phyloP scores from a whole-genome alignment of 2,329 filamentous ascomycete genomes.

The Cordyceps farinosa region DNA sequence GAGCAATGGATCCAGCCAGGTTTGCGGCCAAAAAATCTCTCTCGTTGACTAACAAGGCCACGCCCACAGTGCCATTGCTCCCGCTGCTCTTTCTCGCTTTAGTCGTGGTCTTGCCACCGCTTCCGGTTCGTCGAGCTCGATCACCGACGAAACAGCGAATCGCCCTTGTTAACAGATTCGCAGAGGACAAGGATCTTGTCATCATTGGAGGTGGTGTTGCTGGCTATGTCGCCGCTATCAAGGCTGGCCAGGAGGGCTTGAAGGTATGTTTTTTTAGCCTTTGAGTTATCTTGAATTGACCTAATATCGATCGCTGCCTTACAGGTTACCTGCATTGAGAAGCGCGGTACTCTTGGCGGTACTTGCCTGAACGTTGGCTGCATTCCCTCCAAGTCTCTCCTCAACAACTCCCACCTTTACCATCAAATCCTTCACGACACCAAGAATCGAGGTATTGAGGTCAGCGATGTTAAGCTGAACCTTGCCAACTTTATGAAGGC shows the following conservation, averaged over 20 bases:
- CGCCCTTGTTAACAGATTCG: constrained; percentile 36
- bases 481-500: constrained; percentile 96
- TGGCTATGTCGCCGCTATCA: constrained; percentile 98
- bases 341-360: constrained; percentile 89
- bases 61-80: constrained; percentile 42
- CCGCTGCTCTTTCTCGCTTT: constrained; percentile 47
- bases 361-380: constrained; percentile 99
- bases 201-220: constrained; percentile 98
- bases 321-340: constrained; percentile 95
- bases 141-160: background rate
- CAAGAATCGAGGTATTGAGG: constrained; percentile 95
- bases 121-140: constrained; percentile 44
- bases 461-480: constrained; percentile 96
- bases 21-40: constrained; percentile 18
- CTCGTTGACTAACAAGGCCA: constrained; percentile 23
- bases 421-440: constrained; percentile 96
- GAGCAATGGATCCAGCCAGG: background rate
- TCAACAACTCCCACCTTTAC: constrained; percentile 99
- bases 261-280: constrained; percentile 60
- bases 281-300: background rate
- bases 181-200: constrained; percentile 93
- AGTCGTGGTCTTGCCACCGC: constrained; percentile 57
- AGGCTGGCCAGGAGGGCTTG: constrained; percentile 93
- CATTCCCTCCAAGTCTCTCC: constrained; percentile 97
- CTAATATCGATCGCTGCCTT: constrained; percentile 18